A percentile compares a stretch with the other conserved stretches of the same genome.
Evolutionary conservation across 2,329 filamentous ascomycete species (phyloP).

Genomic region (Clarireedia hainanense): DNA sequence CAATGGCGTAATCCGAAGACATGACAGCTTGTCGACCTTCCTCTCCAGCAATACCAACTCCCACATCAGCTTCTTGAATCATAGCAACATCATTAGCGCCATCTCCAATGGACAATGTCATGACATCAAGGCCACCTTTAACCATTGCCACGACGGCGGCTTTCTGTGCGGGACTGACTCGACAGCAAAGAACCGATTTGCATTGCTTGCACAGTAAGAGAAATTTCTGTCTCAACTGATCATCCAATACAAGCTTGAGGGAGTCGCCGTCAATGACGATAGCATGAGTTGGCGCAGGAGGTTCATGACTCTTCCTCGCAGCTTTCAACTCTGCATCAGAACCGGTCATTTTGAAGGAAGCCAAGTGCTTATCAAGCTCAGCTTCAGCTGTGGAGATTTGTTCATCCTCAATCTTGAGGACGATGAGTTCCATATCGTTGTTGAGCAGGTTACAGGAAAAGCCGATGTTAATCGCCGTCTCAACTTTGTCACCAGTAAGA

Average conservation of each 20-base stretch:
- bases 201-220: constrained; percentile 93
- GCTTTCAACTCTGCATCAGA: constrained; percentile 75
- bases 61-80: constrained; percentile 97
- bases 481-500: constrained; percentile 94
- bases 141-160: constrained; percentile 96
- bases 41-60: constrained; percentile 88
- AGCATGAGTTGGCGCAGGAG: constrained; percentile 81
- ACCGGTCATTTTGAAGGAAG: constrained; percentile 69
- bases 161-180: constrained; percentile 94
- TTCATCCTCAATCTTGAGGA: constrained; percentile 78
- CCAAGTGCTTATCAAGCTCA: constrained; percentile 67
- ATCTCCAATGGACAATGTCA: constrained; percentile 89
- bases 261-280: constrained; percentile 94
- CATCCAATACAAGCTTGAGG: constrained; percentile 77
- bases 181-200: constrained; percentile 91
- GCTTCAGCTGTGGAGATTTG: constrained; percentile 53
- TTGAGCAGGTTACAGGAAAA: constrained; percentile 97
- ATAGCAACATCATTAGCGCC: constrained; percentile 95
- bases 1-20: constrained; percentile 94
- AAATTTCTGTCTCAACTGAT: constrained; percentile 82
- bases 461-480: constrained; percentile 98
- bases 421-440: constrained; percentile 95
- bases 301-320: constrained; percentile 76
- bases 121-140: constrained; percentile 88
- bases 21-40: constrained; percentile 90